Percentiles rank a stretch among this genome's conserved stretches.
Evolutionary conservation across 108 stramenopile species (phyloP).

Genomic region (Nannochloropsis salina): DNA sequence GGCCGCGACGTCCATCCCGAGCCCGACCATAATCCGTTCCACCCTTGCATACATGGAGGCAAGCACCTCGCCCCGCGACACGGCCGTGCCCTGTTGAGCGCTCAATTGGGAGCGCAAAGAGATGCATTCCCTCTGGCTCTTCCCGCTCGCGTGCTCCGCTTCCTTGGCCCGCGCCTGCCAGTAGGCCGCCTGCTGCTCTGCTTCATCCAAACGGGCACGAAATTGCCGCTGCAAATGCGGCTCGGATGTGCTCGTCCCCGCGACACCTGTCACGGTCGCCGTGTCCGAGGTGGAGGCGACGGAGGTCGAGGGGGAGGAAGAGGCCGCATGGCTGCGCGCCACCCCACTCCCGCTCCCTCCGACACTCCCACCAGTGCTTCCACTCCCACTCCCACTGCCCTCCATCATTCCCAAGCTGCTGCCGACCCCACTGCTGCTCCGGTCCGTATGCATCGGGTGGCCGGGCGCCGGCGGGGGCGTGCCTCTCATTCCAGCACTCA

Average conservation of each 20-base stretch:
- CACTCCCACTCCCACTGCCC: not conserved
- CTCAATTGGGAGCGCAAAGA: not conserved
- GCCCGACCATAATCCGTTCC: not conserved
- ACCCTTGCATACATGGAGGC: not conserved
- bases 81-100: not conserved
- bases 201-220: not conserved
- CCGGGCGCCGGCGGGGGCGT: not conserved
- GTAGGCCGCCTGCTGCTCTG: not conserved
- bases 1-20: not conserved
- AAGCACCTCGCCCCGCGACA: not conserved
- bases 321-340: not conserved
- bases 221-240: not conserved
- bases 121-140: not conserved
- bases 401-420: not conserved
- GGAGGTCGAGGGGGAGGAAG: slow-evolving; percentile 3
- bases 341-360: slow-evolving; percentile 15
- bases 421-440: not conserved
- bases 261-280: not conserved
- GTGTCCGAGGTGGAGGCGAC: not conserved
- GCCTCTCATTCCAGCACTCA: not conserved
- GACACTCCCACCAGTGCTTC: not conserved
- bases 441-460: not conserved
- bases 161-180: slow-evolving; percentile 12
- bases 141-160: not conserved
- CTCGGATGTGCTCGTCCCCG: not conserved